Conservation (phyloP, 1,139 yeast genomes). For the Geotrichum aggregatum region DNA sequence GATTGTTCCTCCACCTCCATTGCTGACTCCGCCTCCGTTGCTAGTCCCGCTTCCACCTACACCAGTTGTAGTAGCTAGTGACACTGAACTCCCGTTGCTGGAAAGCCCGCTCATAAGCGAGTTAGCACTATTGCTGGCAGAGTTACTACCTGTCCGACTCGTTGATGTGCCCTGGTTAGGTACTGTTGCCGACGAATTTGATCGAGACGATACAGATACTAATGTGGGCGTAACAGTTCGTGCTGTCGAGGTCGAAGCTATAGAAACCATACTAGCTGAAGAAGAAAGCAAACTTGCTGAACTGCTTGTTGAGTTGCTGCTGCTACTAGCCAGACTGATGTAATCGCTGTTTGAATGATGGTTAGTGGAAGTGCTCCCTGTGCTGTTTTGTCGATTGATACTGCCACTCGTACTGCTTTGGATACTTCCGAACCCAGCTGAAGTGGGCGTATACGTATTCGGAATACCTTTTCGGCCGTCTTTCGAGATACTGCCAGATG, state of each 20-base stretch:
- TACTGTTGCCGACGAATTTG: neutral
- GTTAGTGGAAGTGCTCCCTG: neutral
- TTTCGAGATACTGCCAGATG: slow-evolving; percentile 7
- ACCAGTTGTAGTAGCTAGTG: neutral
- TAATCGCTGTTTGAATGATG: neutral
- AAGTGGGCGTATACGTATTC: slow-evolving; percentile 10
- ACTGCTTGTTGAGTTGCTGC: neutral
- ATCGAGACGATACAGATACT: slow-evolving; percentile 2
- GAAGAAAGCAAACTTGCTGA: neutral
- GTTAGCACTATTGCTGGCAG: neutral
- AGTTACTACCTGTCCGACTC: neutral
- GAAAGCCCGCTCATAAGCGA: neutral
- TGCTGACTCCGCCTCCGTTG: slow-evolving; percentile 9
- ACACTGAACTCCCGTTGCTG: slow-evolving; percentile 1
- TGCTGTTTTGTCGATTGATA: slow-evolving; percentile 8
- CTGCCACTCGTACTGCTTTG: neutral
- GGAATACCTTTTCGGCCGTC: slow-evolving; percentile 10
- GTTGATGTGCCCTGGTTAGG: neutral
- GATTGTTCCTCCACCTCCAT: neutral
- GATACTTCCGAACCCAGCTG: slow-evolving; percentile 19
- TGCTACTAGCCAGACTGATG: neutral
- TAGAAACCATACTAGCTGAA: slow-evolving; percentile 1
- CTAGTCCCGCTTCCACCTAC: slow-evolving; percentile 2
- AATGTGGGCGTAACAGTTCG: slow-evolving; percentile 9
- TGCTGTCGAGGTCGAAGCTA: neutral